Evolutionary conservation across 257 asterid species (phyloP).

Genomic region (Thymus quinquecostatus): DNA sequence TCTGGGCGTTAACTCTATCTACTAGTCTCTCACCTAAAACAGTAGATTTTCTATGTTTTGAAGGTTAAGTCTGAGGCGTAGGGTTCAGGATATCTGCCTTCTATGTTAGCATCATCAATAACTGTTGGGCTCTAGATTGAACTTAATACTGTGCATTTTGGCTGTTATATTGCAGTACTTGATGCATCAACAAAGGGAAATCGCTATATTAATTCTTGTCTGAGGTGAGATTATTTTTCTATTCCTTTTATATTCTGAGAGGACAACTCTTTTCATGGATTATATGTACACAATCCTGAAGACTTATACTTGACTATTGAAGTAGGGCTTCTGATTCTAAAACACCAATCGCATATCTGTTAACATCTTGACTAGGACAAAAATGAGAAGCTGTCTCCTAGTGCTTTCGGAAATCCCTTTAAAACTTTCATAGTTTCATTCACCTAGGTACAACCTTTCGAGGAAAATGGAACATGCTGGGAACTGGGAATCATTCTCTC

Average conservation of each 20-base stretch:
- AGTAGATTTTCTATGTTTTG: too few relatives aligned
- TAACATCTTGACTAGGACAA: not conserved
- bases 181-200: slow-evolving; percentile 96
- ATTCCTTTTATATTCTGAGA: slow-evolving; percentile 24
- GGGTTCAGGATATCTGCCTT: too few relatives aligned
- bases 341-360: not conserved
- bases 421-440: too few relatives aligned
- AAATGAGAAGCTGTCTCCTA: slow-evolving; percentile 20
- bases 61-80: too few relatives aligned
- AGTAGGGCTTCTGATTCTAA: slow-evolving; percentile 13
- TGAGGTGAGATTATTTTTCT: slow-evolving; percentile 57
- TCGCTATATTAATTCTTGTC: slow-evolving; percentile 85
- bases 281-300: not conserved
- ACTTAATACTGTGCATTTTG: slow-evolving; percentile 19
- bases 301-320: slow-evolving; percentile 19
- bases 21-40: too few relatives aligned
- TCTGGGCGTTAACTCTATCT: too few relatives aligned
- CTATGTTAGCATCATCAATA: not conserved
- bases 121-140: slow-evolving; percentile 6
- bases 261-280: slow-evolving; percentile 8
- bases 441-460: too few relatives aligned
- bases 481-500: too few relatives aligned
- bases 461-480: not conserved
- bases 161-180: slow-evolving; percentile 64
- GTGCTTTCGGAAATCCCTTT: not conserved